Conservation (phyloP, 1,139 yeast genomes). For the Entelexis paramagnoliae region DNA sequence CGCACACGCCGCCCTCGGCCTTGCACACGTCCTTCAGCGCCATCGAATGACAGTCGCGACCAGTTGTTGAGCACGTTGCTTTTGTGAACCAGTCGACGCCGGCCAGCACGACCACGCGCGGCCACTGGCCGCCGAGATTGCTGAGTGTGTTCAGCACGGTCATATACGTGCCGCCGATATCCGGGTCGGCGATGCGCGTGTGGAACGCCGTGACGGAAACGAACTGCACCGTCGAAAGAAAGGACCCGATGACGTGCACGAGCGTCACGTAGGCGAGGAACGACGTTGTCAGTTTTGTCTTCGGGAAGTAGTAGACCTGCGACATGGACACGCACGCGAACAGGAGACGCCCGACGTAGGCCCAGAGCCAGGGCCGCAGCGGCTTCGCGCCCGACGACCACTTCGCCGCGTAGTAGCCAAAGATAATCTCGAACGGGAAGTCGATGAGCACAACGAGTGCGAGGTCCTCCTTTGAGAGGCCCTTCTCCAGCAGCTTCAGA, state of each 20-base stretch:
- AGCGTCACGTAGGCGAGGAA: conserved; percentile 63
- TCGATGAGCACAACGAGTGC: conserved; percentile 88
- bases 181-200: conserved; percentile 89
- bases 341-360: conserved; percentile 69
- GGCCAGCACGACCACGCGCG: conserved; percentile 62
- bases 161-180: conserved; percentile 97
- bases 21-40: conserved; percentile 43
- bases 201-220: conserved; percentile 92
- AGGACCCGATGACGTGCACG: conserved; percentile 77
- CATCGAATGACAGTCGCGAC: conserved; percentile 33
- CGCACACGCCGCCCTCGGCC: conserved; percentile 46
- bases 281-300: conserved; percentile 34
- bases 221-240: conserved; percentile 91
- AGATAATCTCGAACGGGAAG: conserved; percentile 89
- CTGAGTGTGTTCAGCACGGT: conserved; percentile 86
- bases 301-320: conserved; percentile 64
- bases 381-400: conserved; percentile 76
- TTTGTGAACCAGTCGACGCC: conserved; percentile 70
- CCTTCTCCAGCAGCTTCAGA: conserved; percentile 81
- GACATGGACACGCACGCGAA: conserved; percentile 72
- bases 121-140: conserved; percentile 98
- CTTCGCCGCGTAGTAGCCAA: conserved; percentile 91
- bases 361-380: conserved; percentile 79
- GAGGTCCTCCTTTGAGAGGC: conserved; percentile 83
- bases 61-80: conserved; percentile 44